Evolutionary conservation across 176 grass and related monocot species (phyloP), one percentile per base, ranked within the genome.

Genomic region (Cenchrus purpureus): DNA sequence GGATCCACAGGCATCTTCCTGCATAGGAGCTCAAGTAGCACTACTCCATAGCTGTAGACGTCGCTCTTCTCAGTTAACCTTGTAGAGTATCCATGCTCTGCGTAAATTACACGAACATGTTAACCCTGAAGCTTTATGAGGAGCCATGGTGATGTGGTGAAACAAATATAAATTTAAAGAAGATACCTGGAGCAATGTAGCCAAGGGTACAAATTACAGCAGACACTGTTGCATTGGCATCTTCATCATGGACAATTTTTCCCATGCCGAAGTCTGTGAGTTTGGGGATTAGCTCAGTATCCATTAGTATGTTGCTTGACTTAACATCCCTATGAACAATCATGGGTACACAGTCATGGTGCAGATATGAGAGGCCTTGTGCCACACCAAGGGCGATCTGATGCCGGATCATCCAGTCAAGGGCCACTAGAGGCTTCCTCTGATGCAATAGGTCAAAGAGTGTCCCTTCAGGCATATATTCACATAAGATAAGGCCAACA

Each of bases 171-270:
- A 59, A 48, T 46, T 46, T 22, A 28, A 71, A 83, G 50, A 78
- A 29, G 16, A 6, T 91, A 94, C 92, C 92, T 76, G 89, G 92
- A 80, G 92, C 89, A 64, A 94, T 91, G 89, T 94, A 94, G 55
- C 92, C 92, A 52, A 94, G 86, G 78, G 89, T 94, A 40, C 92
- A 89, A 28, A 94, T 70, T 4, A 94, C 62, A 43, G 78, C 78
- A 11, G 92, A 91, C 17, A 91, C 71, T 40, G 86, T 88, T 44
- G 75, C 81, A 63, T 73, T 61, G 12, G 22, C 62, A 71, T 87
- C 84, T 28, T 82, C 81, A 13, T 81, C 73, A 45, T 13, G 9
- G 12, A 82, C 52, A 71, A 82, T 82, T 71, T 82, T 82, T 71
- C 88, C 92, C 88, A 89, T 86, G 29, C 92, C 89, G 20, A 94